phyloP scores from a whole-genome alignment of 345 rosid species.

The Syzygium grande region DNA sequence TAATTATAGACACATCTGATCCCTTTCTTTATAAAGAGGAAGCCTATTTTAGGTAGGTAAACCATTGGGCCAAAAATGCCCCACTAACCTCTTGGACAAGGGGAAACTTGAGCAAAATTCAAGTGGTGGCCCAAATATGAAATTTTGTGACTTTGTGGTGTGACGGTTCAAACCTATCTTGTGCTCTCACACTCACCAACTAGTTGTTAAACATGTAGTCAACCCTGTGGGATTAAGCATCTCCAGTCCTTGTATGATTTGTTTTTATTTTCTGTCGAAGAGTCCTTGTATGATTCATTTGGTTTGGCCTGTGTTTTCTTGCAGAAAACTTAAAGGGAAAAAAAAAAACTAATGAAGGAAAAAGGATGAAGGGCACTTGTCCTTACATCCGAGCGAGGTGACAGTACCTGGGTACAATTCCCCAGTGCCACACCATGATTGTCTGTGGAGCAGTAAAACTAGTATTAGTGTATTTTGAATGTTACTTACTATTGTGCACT shows the following conservation, averaged over 20 bases:
- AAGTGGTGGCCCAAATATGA: neutral
- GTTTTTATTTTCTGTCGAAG: neutral
- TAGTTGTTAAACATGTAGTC: neutral
- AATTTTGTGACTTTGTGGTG: neutral
- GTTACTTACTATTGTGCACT: no score
- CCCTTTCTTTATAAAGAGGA: neutral
- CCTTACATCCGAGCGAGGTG: neutral
- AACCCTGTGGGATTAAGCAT: no score
- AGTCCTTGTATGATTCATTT: neutral
- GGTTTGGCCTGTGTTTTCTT: neutral
- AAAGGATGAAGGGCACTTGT: neutral
- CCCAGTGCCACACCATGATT: no score
- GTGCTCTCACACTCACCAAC: neutral
- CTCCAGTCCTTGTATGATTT: neutral
- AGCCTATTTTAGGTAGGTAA: neutral
- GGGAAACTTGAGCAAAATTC: neutral
- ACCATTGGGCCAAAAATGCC: neutral
- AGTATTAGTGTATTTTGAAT: no score
- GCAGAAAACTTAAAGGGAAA: neutral
- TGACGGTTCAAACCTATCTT: neutral
- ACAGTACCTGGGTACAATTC: no score
- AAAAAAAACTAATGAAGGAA: no score
- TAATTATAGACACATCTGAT: neutral
- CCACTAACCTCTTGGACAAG: neutral
- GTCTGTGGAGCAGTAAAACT: no score